These are phyloP conservation scores for Phytophthora parvispora DNA, from an alignment of 352 stramenopile genomes.

Conservation along the genomic window DNA sequence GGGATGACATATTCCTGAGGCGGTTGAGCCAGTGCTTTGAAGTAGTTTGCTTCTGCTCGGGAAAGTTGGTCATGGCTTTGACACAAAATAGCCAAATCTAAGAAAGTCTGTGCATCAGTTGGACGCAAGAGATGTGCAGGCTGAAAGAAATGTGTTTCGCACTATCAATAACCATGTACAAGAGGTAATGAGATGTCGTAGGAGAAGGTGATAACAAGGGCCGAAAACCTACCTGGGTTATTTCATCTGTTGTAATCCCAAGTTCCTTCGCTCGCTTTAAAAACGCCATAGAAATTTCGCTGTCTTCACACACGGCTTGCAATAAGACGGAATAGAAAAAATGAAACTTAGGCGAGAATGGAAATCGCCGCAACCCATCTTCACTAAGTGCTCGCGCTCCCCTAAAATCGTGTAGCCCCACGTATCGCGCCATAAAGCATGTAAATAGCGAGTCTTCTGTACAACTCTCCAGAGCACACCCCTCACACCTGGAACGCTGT, in stretches of 20 bases:
- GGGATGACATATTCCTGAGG: constrained; percentile 61
- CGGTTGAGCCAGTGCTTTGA: constrained; percentile 45
- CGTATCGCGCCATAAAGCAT: constrained; percentile 62
- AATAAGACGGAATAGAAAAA: constrained; percentile 57
- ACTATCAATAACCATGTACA: constrained; percentile 29
- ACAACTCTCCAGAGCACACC: constrained; percentile 38
- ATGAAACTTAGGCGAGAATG: constrained; percentile 43
- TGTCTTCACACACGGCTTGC: constrained; percentile 55
- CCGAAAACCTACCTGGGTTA: constrained; percentile 42
- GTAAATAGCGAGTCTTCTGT: constrained; percentile 52
- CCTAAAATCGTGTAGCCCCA: constrained; percentile 58
- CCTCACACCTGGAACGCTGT: constrained; percentile 29
- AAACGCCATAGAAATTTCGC: constrained; percentile 44
- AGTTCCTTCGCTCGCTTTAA: constrained; percentile 33
- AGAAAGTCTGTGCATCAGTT: constrained; percentile 54
- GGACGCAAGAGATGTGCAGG: constrained; percentile 63
- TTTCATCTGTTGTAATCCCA: constrained; percentile 29
- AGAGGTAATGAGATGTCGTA: not conserved
- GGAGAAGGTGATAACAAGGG: not conserved
- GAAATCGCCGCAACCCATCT: constrained; percentile 49
- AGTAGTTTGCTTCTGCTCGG: constrained; percentile 67
- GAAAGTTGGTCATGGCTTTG: constrained; percentile 53
- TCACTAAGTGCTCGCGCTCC: constrained; percentile 45
- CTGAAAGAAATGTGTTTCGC: constrained; percentile 55
- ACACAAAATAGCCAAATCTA: constrained; percentile 71